Evolutionary conservation across 768 basidiomycete genomes (phyloP).

Genomic region (Leccinum broughii): DNA sequence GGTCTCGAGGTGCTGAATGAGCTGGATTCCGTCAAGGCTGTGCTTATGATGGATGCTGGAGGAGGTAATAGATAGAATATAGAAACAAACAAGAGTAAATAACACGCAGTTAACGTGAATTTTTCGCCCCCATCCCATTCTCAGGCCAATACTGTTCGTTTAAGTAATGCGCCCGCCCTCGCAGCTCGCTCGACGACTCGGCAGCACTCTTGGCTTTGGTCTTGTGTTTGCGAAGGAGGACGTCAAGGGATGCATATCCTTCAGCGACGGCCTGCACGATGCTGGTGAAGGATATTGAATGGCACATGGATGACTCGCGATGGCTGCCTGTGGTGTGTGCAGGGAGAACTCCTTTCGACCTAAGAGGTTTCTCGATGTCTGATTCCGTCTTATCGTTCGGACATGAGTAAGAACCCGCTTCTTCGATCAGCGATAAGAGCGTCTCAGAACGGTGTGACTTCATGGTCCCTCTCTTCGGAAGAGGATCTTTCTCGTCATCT

Average conservation of each 20-base stretch:
- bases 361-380: background rate
- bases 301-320: slow-evolving; percentile 13
- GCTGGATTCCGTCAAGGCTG: slow-evolving; percentile 76
- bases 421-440: slow-evolving; percentile 16
- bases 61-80: no score
- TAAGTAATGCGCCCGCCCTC: no score
- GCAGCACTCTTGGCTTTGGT: slow-evolving; percentile 2
- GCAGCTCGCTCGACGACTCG: slow-evolving; percentile 4
- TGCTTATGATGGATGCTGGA: slow-evolving; percentile 74
- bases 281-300: slow-evolving; percentile 19
- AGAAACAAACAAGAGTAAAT: background rate
- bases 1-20: slow-evolving; percentile 94
- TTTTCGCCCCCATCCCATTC: no score
- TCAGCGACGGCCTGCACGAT: slow-evolving; percentile 16
- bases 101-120: slow-evolving; percentile 26
- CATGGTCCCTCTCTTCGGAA: slow-evolving; percentile 3
- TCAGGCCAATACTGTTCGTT: no score
- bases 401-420: background rate
- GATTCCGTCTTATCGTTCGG: background rate
- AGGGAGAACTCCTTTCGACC: background rate
- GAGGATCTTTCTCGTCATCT: slow-evolving; percentile 9
- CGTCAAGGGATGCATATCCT: slow-evolving; percentile 18
- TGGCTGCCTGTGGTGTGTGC: slow-evolving; percentile 7
- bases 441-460: slow-evolving; percentile 17
- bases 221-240: slow-evolving; percentile 18